Percentiles rank a stretch among this genome's conserved stretches.
These are phyloP conservation scores for Apiotrichum sp. DNA, from an alignment of 1,284 basidiomycete genomes.

Conservation along the genomic window DNA sequence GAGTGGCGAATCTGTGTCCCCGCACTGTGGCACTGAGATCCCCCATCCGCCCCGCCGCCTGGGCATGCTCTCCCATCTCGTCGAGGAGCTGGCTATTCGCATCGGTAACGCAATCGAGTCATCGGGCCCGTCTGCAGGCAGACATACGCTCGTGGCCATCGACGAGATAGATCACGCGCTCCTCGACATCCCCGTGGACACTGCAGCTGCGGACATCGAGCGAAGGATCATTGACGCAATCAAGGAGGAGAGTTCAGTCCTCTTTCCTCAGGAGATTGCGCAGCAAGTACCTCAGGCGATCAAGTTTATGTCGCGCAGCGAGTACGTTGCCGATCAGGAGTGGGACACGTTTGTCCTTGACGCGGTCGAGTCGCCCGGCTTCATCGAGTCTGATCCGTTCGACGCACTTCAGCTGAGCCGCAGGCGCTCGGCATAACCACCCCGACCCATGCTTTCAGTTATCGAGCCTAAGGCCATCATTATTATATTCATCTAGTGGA, in stretches of 20 bases:
- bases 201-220: neutral
- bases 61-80: slow-evolving; percentile 7
- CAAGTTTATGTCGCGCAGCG: neutral
- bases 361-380: too few relatives aligned
- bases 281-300: neutral
- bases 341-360: neutral
- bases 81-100: slow-evolving; percentile 5
- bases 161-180: slow-evolving; percentile 2
- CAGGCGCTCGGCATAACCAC: too few relatives aligned
- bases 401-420: too few relatives aligned
- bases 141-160: slow-evolving; percentile 5
- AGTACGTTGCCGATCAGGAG: neutral
- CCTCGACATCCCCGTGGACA: slow-evolving; percentile 2
- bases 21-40: neutral
- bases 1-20: too few relatives aligned
- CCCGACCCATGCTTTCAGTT: too few relatives aligned
- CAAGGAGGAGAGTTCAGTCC: neutral
- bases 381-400: too few relatives aligned
- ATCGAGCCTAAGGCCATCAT: too few relatives aligned
- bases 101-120: neutral
- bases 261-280: neutral
- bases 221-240: slow-evolving; percentile 1
- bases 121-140: neutral
- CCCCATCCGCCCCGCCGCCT: neutral
- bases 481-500: too few relatives aligned